Conservation (phyloP, 495 filamentous ascomycete species). For the Penicillium flavigenum region DNA sequence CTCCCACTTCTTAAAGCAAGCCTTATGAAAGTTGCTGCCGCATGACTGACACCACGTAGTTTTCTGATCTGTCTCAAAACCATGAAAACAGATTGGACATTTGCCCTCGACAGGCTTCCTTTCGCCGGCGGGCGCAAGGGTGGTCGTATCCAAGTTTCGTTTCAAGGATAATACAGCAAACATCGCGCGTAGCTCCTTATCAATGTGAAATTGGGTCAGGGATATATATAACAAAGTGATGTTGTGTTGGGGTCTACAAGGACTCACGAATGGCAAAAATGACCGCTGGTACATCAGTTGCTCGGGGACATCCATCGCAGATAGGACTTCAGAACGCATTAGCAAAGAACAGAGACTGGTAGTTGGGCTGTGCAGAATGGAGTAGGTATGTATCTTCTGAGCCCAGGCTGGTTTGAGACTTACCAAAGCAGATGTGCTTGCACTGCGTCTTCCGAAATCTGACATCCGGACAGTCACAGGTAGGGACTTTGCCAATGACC, state of each 20-base stretch:
- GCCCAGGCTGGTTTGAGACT: neutral
- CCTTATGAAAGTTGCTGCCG: slow-evolving; percentile 75
- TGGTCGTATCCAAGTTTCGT: slow-evolving; percentile 2
- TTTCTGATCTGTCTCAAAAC: slow-evolving; percentile 54
- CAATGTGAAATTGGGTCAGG: slow-evolving; percentile 9
- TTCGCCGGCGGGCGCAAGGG: neutral
- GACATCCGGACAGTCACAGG: slow-evolving; percentile 67
- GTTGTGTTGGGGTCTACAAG: neutral
- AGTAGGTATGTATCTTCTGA: neutral
- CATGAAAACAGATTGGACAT: slow-evolving; percentile 77
- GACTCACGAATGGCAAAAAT: neutral
- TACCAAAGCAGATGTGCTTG: slow-evolving; percentile 71
- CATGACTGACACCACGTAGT: slow-evolving; percentile 74
- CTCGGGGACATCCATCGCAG: neutral
- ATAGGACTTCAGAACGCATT: neutral
- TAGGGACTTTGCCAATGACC: slow-evolving; percentile 53
- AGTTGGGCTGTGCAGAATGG: too few species aligned
- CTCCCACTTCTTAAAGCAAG: slow-evolving; percentile 72
- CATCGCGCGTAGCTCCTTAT: slow-evolving; percentile 51
- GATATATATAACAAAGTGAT: slow-evolving; percentile 10
- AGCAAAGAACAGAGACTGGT: neutral
- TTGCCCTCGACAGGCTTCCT: slow-evolving; percentile 60
- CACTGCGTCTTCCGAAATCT: slow-evolving; percentile 57
- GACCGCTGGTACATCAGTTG: neutral
- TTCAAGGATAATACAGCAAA: slow-evolving; percentile 37